Percentiles rank a stretch among this genome's conserved stretches.
These are phyloP conservation scores for Fomitopsis serialis DNA, from an alignment of 768 basidiomycete species.

Conservation along the genomic window DNA sequence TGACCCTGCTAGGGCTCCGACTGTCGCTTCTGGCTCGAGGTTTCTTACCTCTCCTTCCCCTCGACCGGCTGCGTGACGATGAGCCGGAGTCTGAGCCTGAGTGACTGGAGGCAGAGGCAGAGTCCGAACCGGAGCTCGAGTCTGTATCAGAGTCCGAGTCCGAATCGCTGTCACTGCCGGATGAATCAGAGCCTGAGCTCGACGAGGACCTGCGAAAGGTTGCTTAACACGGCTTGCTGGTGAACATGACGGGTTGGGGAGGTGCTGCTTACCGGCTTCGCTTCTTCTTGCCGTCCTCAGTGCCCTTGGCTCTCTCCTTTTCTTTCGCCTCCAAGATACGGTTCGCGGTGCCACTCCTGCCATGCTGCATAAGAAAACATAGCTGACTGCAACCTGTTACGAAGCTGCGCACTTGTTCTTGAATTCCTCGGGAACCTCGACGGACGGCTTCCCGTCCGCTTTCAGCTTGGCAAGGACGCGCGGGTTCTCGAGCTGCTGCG, in stretches of 20 bases:
- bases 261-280: constrained; percentile 25
- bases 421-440: constrained; percentile 90
- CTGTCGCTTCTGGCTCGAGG: constrained; percentile 15
- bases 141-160: constrained; percentile 21
- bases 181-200: constrained; percentile 6
- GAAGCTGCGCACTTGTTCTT: constrained; percentile 57
- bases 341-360: constrained; percentile 76
- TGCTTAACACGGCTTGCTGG: too few species aligned
- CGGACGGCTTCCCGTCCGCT: constrained; percentile 66
- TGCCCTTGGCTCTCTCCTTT: constrained; percentile 53
- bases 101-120: constrained; percentile 41
- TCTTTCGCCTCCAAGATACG: constrained; percentile 80
- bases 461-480: constrained; percentile 59
- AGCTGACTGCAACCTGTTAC: background rate
- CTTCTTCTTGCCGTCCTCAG: constrained; percentile 21
- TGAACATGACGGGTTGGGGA: too few species aligned
- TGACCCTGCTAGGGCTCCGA: constrained; percentile 10
- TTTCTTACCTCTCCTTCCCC: constrained; percentile 7
- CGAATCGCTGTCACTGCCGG: constrained; percentile 21
- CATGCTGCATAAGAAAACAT: background rate
- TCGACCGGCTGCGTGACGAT: constrained; percentile 16
- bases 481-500: constrained; percentile 81
- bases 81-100: constrained; percentile 34
- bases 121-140: constrained; percentile 33
- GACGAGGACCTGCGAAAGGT: constrained; percentile 7